Percentiles rank a stretch among this genome's conserved stretches.
phyloP scores from a whole-genome alignment of 2,329 filamentous ascomycete species.

The Diatrype stigma region DNA sequence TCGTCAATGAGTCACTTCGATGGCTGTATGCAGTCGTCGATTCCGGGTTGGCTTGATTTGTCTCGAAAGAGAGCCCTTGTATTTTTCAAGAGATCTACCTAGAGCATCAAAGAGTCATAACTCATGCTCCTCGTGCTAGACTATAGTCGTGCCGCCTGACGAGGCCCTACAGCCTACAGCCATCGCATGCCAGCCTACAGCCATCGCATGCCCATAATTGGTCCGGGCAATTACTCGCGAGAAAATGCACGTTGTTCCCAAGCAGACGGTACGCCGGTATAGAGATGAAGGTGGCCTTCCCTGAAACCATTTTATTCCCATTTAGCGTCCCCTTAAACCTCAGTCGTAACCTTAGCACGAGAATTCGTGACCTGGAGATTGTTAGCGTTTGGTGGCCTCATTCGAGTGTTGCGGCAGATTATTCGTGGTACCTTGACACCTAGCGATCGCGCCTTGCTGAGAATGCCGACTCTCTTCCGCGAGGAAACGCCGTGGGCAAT shows the following conservation, averaged over 20 bases:
- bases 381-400: background rate
- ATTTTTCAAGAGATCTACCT: background rate
- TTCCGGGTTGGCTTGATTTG: background rate
- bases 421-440: slow-evolving; percentile 66
- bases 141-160: background rate
- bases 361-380: slow-evolving; percentile 76
- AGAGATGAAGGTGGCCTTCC: background rate
- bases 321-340: slow-evolving; percentile 59
- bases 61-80: background rate
- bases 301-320: background rate
- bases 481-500: slow-evolving; percentile 98
- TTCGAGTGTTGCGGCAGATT: background rate
- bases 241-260: background rate
- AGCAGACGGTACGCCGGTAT: background rate
- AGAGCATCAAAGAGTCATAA: background rate
- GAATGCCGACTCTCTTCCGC: slow-evolving; percentile 97
- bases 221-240: background rate
- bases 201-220: background rate
- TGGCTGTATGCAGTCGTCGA: background rate
- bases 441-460: slow-evolving; percentile 94
- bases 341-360: slow-evolving; percentile 98
- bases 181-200: background rate
- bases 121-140: background rate
- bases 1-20: background rate
- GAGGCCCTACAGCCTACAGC: background rate